A percentile compares a stretch with the other conserved stretches of the same genome.
phyloP scores from a whole-genome alignment of 768 basidiomycete species.

The Phanerochaete sordida region DNA sequence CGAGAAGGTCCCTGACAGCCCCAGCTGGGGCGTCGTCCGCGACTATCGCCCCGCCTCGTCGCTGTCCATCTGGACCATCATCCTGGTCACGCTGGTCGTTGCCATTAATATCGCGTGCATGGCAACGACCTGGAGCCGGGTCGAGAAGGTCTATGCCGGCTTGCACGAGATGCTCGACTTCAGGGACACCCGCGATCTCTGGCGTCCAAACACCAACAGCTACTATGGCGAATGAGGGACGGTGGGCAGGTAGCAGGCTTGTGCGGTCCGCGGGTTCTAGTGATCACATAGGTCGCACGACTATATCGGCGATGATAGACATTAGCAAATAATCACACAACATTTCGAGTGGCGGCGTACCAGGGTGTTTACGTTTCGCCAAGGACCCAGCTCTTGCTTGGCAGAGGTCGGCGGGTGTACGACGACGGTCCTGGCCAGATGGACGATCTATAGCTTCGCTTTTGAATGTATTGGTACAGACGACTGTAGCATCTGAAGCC shows the following conservation, averaged over 20 bases:
- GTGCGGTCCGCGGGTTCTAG: no score
- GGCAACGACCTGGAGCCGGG: neutral
- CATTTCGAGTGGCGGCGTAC: no score
- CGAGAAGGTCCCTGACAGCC: neutral
- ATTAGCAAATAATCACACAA: no score
- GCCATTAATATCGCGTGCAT: neutral
- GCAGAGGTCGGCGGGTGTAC: no score
- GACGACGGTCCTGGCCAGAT: no score
- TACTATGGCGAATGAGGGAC: neutral
- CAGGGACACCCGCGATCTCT: neutral
- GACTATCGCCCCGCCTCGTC: neutral
- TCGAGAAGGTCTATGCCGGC: neutral
- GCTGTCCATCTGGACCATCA: neutral
- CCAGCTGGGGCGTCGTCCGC: no score
- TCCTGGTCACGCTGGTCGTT: neutral
- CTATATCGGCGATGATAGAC: no score
- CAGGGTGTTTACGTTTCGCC: no score
- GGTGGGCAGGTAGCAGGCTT: no score
- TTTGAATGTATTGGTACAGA: neutral
- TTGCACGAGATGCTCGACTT: neutral
- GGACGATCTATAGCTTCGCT: neutral
- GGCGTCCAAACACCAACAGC: neutral
- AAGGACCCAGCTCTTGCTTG: no score
- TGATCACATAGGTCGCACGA: no score
- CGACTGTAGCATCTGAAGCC: slow-evolving; percentile 39